Conservation (phyloP, 2,329 filamentous ascomycete genomes). For the Botrytis byssoidea region DNA sequence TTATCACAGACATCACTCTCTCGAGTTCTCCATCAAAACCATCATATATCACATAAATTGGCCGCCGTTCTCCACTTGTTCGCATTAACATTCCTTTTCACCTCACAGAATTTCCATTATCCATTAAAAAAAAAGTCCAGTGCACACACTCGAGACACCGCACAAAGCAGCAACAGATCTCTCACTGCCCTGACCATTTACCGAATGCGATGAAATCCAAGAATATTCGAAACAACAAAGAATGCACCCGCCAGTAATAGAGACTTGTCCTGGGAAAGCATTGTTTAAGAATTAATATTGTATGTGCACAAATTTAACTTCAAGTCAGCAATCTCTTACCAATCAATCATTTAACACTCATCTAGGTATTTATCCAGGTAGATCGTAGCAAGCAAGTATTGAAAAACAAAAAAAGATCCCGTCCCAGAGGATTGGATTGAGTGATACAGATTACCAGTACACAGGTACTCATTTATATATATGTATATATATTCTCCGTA, state of each 20-base stretch:
- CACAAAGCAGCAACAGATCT: neutral
- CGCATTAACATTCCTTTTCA: neutral
- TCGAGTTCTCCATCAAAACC: neutral
- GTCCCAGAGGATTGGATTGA: neutral
- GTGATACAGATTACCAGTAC: neutral
- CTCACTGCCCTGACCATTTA: neutral
- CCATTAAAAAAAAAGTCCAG: neutral
- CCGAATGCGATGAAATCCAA: neutral
- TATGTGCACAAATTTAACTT: neutral
- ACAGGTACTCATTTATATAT: neutral
- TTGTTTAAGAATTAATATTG: neutral
- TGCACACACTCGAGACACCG: neutral
- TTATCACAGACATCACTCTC: neutral
- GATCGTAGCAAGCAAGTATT: neutral
- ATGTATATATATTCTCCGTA: neutral
- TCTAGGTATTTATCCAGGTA: neutral
- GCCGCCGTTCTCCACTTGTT: neutral
- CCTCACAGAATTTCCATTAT: neutral
- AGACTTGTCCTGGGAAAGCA: neutral
- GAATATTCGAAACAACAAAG: neutral
- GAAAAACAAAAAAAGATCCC: neutral
- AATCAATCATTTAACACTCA: neutral
- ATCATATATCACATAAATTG: neutral
- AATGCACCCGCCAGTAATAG: neutral
- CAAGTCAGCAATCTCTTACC: neutral